These are phyloP conservation scores for Hypoxylon sp. DNA, from an alignment of 2,329 filamentous ascomycete genomes.

Conservation along the genomic window DNA sequence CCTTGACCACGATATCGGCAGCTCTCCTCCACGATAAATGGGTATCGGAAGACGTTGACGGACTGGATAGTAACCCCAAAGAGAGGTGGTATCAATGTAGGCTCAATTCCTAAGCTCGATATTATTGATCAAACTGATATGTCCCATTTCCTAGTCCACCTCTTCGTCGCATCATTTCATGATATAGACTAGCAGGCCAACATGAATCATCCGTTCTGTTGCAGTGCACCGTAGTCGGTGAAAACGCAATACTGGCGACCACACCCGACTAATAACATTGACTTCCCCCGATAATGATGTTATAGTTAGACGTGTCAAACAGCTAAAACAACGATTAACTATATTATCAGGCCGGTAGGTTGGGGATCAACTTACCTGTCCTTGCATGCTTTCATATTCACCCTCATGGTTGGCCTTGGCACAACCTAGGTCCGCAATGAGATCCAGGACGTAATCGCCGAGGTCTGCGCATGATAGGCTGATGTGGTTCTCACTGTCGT, in stretches of 20 bases:
- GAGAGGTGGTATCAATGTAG: too few species aligned
- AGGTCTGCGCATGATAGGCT: slow-evolving; percentile 10
- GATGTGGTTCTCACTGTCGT: slow-evolving; percentile 20
- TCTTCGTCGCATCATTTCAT: too few species aligned
- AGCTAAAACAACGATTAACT: not conserved
- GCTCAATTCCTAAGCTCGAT: not conserved
- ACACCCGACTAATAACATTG: not conserved
- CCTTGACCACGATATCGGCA: not conserved
- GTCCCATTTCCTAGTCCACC: not conserved
- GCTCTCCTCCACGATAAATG: not conserved
- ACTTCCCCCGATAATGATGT: slow-evolving; percentile 16
- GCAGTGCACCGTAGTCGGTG: too few species aligned
- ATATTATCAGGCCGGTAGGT: not conserved
- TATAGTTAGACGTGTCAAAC: slow-evolving; percentile 24
- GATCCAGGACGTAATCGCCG: slow-evolving; percentile 18
- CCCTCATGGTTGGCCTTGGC: not conserved
- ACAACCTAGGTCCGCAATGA: slow-evolving; percentile 19
- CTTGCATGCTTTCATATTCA: not conserved
- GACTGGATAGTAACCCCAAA: too few species aligned
- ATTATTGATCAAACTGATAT: not conserved
- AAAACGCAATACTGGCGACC: too few species aligned
- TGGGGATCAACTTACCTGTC: not conserved
- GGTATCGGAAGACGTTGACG: too few species aligned
- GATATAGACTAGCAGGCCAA: too few species aligned
- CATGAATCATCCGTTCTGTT: too few species aligned